Percentiles rank a stretch among this genome's conserved stretches.
These are phyloP conservation scores for Curvularia sp. DNA, from an alignment of 2,329 filamentous ascomycete species.

Conservation along the genomic window DNA sequence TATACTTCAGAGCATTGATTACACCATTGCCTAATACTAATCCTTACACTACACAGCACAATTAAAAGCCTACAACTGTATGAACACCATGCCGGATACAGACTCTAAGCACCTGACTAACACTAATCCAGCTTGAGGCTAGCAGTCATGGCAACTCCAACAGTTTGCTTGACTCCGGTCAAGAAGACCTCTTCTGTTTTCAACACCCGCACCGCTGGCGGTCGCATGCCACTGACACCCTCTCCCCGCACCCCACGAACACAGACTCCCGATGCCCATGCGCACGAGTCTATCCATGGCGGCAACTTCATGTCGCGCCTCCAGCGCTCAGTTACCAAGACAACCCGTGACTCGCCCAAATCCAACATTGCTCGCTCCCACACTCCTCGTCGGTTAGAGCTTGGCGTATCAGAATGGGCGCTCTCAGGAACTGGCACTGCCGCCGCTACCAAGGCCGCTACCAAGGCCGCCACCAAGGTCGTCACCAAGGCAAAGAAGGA, in stretches of 20 bases:
- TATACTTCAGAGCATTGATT: conserved; percentile 52
- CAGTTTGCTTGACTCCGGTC: conserved; percentile 81
- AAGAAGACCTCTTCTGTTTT: conserved; percentile 96
- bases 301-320: conserved; percentile 81
- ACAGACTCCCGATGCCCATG: conserved; percentile 55
- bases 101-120: conserved; percentile 28
- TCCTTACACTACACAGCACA: conserved; percentile 44
- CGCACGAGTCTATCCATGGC: conserved; percentile 73
- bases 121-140: conserved; percentile 26
- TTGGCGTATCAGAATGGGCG: conserved; percentile 91
- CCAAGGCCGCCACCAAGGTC: conserved; percentile 56
- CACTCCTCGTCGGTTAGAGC: conserved; percentile 83
- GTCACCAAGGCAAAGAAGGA: conserved; percentile 52
- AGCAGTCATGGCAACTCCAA: conserved; percentile 77
- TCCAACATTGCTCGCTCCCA: conserved; percentile 85
- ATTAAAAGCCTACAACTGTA: conserved; percentile 42
- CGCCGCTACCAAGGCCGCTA: conserved; percentile 56
- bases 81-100: conserved; percentile 16
- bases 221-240: conserved; percentile 91
- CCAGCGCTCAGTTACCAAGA: conserved; percentile 71
- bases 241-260: conserved; percentile 74
- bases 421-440: conserved; percentile 77
- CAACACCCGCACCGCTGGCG: conserved; percentile 89
- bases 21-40: conserved; percentile 51
- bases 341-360: conserved; percentile 85